Percentiles rank a stretch among this genome's conserved stretches.
These are phyloP conservation scores for Clonostachys rosea DNA, from an alignment of 2,329 filamentous ascomycete species.

Conservation along the genomic window DNA sequence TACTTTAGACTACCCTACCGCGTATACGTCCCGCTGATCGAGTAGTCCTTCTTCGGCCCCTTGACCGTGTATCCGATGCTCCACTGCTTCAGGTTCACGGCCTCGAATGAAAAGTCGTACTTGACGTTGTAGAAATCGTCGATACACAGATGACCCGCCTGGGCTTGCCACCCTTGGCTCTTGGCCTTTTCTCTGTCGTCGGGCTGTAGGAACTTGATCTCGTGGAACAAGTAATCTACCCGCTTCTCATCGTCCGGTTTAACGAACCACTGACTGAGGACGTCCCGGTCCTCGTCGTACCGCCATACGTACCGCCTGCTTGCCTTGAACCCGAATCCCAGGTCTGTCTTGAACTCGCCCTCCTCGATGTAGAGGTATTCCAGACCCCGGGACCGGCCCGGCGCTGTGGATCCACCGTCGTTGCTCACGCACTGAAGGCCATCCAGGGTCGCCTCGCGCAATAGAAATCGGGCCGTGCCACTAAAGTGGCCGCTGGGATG, in stretches of 20 bases:
- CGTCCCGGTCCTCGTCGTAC: slow-evolving; percentile 56
- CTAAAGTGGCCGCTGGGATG: slow-evolving; percentile 62
- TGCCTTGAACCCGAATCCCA: slow-evolving; percentile 53
- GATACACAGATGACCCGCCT: slow-evolving; percentile 64
- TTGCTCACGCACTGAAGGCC: slow-evolving; percentile 30
- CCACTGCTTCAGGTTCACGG: slow-evolving; percentile 53
- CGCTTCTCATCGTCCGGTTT: slow-evolving; percentile 55
- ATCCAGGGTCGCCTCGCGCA: slow-evolving; percentile 53
- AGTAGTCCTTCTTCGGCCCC: slow-evolving; percentile 73
- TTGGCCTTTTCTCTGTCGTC: slow-evolving; percentile 7
- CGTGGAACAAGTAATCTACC: slow-evolving; percentile 72
- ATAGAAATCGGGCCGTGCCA: slow-evolving; percentile 61
- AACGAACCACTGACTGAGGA: slow-evolving; percentile 69
- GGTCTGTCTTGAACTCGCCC: slow-evolving; percentile 56
- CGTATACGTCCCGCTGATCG: slow-evolving; percentile 47
- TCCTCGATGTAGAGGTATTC: slow-evolving; percentile 69
- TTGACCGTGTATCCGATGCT: slow-evolving; percentile 60
- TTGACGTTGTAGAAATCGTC: slow-evolving; percentile 67
- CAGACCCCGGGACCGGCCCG: slow-evolving; percentile 26
- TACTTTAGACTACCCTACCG: slow-evolving; percentile 16
- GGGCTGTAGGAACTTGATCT: slow-evolving; percentile 55
- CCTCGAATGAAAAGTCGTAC: slow-evolving; percentile 62
- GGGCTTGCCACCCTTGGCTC: slow-evolving; percentile 53
- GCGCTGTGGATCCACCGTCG: slow-evolving; percentile 1
- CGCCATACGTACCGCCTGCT: slow-evolving; percentile 68